These are phyloP conservation scores for Epichloe baconii DNA, from an alignment of 2,329 filamentous ascomycete species.

Conservation along the genomic window DNA sequence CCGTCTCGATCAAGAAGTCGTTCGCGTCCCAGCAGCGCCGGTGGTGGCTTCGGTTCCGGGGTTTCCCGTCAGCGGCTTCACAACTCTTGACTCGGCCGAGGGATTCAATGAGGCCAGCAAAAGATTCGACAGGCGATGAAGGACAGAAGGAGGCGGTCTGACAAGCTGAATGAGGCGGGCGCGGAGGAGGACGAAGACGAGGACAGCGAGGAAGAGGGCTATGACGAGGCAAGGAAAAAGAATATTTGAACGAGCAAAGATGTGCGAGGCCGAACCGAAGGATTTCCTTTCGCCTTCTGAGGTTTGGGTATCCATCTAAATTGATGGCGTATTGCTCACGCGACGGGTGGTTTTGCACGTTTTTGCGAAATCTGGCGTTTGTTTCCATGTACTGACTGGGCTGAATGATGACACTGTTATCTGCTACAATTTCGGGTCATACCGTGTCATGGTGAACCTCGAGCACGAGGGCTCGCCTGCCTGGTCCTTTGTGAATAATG, in stretches of 20 bases:
- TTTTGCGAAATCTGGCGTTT: background rate
- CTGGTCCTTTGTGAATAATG: no score
- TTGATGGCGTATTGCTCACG: background rate
- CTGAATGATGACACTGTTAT: no score
- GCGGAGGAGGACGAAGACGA: slow-evolving; percentile 24
- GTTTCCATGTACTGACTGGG: no score
- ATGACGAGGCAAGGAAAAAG: slow-evolving; percentile 32
- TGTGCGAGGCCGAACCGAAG: background rate
- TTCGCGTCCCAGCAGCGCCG: slow-evolving; percentile 56
- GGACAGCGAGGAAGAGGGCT: slow-evolving; percentile 29
- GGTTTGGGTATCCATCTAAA: background rate
- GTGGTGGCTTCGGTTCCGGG: slow-evolving; percentile 47
- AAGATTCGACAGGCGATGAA: slow-evolving; percentile 80
- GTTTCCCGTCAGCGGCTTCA: slow-evolving; percentile 62
- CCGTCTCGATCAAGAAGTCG: slow-evolving; percentile 65
- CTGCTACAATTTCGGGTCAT: no score
- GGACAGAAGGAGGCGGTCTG: slow-evolving; percentile 41
- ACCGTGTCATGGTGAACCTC: no score
- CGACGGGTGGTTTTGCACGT: background rate
- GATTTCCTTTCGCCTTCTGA: background rate
- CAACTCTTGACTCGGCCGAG: slow-evolving; percentile 49
- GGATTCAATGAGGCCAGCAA: slow-evolving; percentile 72
- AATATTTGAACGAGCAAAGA: slow-evolving; percentile 14
- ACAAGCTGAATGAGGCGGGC: slow-evolving; percentile 24
- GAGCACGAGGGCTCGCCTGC: no score